A percentile compares a stretch with the other conserved stretches of the same genome.
These are phyloP conservation scores for Populus davidiana DNA, from an alignment of 345 rosid genomes.

Conservation along the genomic window DNA sequence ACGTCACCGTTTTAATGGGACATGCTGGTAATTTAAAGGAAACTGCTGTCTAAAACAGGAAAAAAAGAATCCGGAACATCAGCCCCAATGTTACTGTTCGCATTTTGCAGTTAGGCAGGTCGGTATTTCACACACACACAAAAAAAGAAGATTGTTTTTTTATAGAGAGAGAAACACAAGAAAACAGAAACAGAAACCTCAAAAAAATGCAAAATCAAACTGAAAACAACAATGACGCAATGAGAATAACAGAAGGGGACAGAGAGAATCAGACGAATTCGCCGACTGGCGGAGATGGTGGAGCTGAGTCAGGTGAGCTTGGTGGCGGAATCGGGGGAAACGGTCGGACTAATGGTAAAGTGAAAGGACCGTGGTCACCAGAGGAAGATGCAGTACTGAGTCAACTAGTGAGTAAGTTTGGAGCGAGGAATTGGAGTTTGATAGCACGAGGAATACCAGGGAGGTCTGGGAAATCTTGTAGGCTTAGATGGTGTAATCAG, in stretches of 20 bases:
- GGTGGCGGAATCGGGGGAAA: conserved; percentile 26
- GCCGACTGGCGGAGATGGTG: conserved; percentile 26
- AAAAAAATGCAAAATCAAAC: conserved; percentile 12
- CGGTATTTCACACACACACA: conserved; percentile 21
- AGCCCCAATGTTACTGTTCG: conserved; percentile 20
- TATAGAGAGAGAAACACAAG: not conserved
- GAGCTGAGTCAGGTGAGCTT: conserved; percentile 12
- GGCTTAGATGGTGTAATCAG: conserved; percentile 85
- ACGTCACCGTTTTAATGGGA: conserved; percentile 30
- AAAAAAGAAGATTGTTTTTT: not conserved
- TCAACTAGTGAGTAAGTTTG: conserved; percentile 55
- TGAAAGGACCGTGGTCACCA: conserved; percentile 82
- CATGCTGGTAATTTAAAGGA: conserved; percentile 17
- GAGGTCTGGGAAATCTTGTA: conserved; percentile 81
- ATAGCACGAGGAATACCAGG: conserved; percentile 81
- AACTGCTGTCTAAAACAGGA: conserved; percentile 24
- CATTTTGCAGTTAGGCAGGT: conserved; percentile 58
- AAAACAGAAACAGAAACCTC: not conserved
- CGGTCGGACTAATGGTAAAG: conserved; percentile 41
- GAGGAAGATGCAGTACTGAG: conserved; percentile 69
- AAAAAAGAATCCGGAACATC: conserved; percentile 31
- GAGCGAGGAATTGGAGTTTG: conserved; percentile 83
- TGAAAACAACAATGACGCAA: not conserved
- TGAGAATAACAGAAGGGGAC: conserved; percentile 24
- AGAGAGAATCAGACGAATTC: conserved; percentile 24